Base-by-base conservation (phyloP, 31 red algal genomes). In the Odonthalia washingtoniensis region DNA sequence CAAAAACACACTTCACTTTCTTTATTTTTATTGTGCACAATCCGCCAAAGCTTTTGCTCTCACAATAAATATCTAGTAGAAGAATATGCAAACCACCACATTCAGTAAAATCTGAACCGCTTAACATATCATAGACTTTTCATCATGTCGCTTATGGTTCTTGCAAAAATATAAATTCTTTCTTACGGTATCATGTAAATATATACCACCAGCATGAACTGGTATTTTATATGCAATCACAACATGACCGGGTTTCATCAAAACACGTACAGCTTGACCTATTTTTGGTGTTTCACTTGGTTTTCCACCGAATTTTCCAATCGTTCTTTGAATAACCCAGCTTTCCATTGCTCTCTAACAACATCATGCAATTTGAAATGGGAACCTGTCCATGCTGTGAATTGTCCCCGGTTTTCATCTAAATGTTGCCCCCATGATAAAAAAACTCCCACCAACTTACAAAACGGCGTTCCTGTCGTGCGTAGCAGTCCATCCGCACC, bases 321-420 rank as follows among this genome's bases (percentile, higher is more conserved):
- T n/a, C 67, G 39, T 3, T 81, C 89, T 21, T 46, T 65, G 78
- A 81, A 65, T 40, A 81, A 68, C 78, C 61, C 61, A 44, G 49
- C 49, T 57, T 57, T 9, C 49, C 49, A 57, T 9, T 21, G 49
- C 49, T 57, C 12, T 57, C 49, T 9, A 9, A 57, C 49, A 35
- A 91, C 24, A 38, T 72, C 73, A 62, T 91, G 89, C 24, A 91
- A 64, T 40, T 40, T 85, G 27, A 78, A 41, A 49, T 91, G 89
- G 2, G 81, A 84, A 26, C 80, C 89, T 91, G 89, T 80, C 89
- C 89, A 91, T 40, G 84, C 89, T 45, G 74, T 91, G 34, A 91
- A 70, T 62, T 91, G 89, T 34, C 89, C 89, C 32, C 89, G 81
- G 34, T 91, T 91, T 35, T 91, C 89, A 46, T 91, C 81, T 72